phyloP scores from a whole-genome alignment of 2,329 filamentous ascomycete genomes.

The Penicillium psychrosexuale region DNA sequence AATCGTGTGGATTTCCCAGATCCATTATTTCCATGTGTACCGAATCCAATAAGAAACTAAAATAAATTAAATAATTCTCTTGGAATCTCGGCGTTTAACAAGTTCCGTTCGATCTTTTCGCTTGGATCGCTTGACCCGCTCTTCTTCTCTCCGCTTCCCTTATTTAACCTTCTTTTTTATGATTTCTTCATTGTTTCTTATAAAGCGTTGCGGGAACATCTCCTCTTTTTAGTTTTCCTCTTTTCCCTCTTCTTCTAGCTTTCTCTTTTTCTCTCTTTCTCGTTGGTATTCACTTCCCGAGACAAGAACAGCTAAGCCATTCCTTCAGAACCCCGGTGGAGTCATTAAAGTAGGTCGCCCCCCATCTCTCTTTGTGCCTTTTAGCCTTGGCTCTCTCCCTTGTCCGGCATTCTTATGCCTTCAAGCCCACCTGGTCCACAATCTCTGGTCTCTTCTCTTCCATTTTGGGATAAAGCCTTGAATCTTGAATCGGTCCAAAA shows the following conservation, averaged over 20 bases:
- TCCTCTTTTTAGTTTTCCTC: constrained; percentile 5
- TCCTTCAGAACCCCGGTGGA: constrained; percentile 14
- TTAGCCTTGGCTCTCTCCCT: constrained; percentile 11
- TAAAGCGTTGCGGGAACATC: constrained; percentile 8
- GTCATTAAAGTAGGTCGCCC: constrained; percentile 13
- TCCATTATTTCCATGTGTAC: constrained; percentile 7
- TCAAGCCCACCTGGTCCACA: constrained; percentile 21
- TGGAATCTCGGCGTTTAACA: constrained; percentile 26
- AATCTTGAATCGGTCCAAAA: constrained; percentile 15
- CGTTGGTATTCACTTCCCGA: background rate
- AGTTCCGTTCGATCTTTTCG: constrained; percentile 22
- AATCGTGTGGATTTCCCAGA: constrained; percentile 15
- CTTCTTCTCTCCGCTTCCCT: constrained; percentile 20
- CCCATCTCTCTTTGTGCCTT: constrained; percentile 4
- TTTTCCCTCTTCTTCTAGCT: constrained; percentile 3
- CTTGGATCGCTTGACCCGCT: constrained; percentile 15
- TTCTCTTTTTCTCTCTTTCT: constrained; percentile 2
- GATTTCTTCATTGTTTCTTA: constrained; percentile 20
- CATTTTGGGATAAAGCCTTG: constrained; percentile 8
- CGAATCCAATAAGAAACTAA: background rate
- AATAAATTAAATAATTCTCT: constrained; percentile 3
- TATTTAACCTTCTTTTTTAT: constrained; percentile 30
- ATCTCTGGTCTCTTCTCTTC: constrained; percentile 20
- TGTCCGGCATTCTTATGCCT: constrained; percentile 23
- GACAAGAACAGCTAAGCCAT: constrained; percentile 9